A percentile compares a stretch with the other conserved stretches of the same genome.
Evolutionary conservation across 345 rosid genomes (phyloP).

Genomic region (Citrus australasica): DNA sequence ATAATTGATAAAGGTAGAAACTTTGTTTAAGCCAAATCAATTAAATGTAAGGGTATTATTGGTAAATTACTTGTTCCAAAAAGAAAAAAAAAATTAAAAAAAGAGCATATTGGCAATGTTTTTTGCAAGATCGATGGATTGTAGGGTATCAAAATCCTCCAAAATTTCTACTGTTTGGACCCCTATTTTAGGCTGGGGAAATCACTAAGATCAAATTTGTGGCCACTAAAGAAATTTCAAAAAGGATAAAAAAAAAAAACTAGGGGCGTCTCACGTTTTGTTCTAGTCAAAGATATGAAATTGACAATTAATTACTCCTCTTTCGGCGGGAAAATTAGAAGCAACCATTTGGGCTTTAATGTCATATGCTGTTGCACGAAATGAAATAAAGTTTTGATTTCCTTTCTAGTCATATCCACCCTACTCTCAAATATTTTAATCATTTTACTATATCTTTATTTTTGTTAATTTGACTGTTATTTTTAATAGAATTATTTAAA

Average conservation of each 20-base stretch:
- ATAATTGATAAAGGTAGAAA: background rate
- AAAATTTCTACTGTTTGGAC: background rate
- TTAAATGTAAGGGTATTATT: no score
- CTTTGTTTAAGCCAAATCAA: no score
- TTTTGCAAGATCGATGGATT: no score
- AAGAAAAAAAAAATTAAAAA: fast-evolving
- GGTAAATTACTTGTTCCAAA: no score
- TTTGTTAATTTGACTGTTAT: no score
- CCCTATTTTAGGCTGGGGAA: background rate
- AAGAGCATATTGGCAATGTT: no score
- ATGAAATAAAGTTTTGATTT: background rate
- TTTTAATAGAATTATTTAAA: fast-evolving
- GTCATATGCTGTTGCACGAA: background rate
- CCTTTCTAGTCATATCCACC: no score
- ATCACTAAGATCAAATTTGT: background rate
- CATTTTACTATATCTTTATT: fast-evolving
- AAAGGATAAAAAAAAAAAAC: background rate
- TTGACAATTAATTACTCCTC: background rate
- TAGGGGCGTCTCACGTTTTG: background rate
- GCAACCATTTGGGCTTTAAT: background rate
- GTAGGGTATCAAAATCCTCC: no score
- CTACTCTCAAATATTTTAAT: no score
- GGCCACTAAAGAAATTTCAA: background rate
- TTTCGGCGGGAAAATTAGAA: conserved; percentile 23
- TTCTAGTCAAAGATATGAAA: conserved; percentile 3